Base-by-base conservation (phyloP, 164 flowering plant genomes). In the Chimonanthus praecox region DNA sequence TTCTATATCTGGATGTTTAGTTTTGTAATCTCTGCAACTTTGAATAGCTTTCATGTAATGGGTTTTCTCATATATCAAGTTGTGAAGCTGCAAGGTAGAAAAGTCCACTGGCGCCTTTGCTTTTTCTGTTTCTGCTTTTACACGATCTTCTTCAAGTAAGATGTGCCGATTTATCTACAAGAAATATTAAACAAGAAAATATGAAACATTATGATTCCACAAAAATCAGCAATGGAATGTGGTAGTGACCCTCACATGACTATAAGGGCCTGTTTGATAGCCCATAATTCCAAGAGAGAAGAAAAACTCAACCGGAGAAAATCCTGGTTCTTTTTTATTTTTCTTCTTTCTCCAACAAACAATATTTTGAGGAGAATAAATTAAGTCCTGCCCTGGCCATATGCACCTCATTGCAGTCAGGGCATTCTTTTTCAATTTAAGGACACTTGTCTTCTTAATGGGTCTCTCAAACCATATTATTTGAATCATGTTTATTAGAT, bases 51-150 rank as follows among this genome's bases (percentile, higher is more conserved):
- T 96, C 71, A 92, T 51, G 73, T 92, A 94, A 77, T 94, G 99
- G 77, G 82, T 92, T 78, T 94, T 94, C 86, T 96, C 99, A 70
- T 96, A 96, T 91, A 94, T 84, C 87, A 96, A 78, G 74, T 92
- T 96, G 74, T 94, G 98, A 74, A 96, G 92, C 90, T 96, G 98
- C 88, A 96, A 77, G 0, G 94, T 88, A 21, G 93, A 88, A 74
- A 88, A 91, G 83, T 96, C 98, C 51, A 96, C 98, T 0, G 98
- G 96, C 48, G 91, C 88, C 78, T 94, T 96, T n/a, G 95, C 98
- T 15, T 83, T 82, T 72, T 94, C 99, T 15, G 99, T 92, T 78
- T 89, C 97, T 4, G 88, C 84, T 73, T 94, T 96, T 54, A 88
- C 87, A 20, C 82, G 86, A 61, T 94, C 99, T 79, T 96, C 99